Percentiles rank a stretch among this genome's conserved stretches.
These are phyloP conservation scores for Kuraishia molischiana DNA, from an alignment of 805 yeast species.

Conservation along the genomic window DNA sequence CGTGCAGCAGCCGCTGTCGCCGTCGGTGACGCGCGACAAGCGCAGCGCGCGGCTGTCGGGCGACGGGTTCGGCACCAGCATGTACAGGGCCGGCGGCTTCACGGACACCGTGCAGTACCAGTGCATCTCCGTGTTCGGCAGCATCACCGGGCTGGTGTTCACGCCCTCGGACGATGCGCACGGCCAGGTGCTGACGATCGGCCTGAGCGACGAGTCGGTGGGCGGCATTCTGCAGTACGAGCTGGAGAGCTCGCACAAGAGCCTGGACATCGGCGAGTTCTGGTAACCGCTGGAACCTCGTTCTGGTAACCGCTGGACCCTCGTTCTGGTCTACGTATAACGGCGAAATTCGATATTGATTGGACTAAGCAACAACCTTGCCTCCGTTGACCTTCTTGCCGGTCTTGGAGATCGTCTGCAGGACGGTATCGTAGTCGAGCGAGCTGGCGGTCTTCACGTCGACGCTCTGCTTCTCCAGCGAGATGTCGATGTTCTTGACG, in stretches of 20 bases:
- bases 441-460: slow-evolving; percentile 51
- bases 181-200: slow-evolving; percentile 41
- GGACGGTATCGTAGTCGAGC: slow-evolving; percentile 68
- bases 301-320: too few relatives aligned
- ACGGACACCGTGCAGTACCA: slow-evolving; percentile 19
- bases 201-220: slow-evolving; percentile 42
- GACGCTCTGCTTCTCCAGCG: slow-evolving; percentile 75
- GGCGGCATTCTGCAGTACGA: slow-evolving; percentile 49
- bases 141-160: slow-evolving; percentile 45
- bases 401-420: slow-evolving; percentile 75
- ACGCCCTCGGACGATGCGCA: slow-evolving; percentile 29
- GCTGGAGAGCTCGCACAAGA: slow-evolving; percentile 22
- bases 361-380: slow-evolving; percentile 26
- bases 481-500: slow-evolving; percentile 61
- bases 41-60: neutral
- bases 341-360: slow-evolving; percentile 4
- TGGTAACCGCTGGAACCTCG: too few relatives aligned
- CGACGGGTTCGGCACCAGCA: neutral
- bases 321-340: too few relatives aligned
- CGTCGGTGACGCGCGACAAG: neutral
- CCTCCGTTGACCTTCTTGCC: slow-evolving; percentile 79
- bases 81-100: neutral
- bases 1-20: neutral
- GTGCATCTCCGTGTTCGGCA: slow-evolving; percentile 45
- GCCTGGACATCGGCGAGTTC: slow-evolving; percentile 30